phyloP scores from a whole-genome alignment of 1,139 yeast genomes.

The Nakaseomyces glabratus region DNA sequence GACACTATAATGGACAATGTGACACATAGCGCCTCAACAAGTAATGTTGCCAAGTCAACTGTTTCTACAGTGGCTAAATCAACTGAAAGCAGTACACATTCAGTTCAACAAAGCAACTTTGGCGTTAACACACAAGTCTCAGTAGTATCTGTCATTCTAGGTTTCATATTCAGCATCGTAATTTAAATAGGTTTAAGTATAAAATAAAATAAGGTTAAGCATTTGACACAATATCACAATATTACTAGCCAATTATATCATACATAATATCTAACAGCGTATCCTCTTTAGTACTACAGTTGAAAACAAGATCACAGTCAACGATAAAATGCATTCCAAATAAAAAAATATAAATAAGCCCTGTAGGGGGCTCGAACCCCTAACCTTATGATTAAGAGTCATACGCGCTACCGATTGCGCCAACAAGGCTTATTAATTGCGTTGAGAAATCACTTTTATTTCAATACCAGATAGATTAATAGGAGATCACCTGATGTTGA shows the following conservation, averaged over 20 bases:
- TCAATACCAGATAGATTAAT: too few species aligned
- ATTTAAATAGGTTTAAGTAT: too few species aligned
- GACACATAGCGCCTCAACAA: too few species aligned
- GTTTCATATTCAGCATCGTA: conserved; percentile 1
- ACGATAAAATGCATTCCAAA: too few species aligned
- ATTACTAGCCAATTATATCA: too few species aligned
- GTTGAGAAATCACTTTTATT: too few species aligned
- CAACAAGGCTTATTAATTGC: conserved; percentile 32
- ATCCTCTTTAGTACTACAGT: too few species aligned
- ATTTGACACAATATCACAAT: too few species aligned
- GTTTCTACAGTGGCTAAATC: not conserved
- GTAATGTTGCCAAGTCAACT: conserved; percentile 1
- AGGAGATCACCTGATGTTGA: too few species aligned
- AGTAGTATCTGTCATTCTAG: not conserved
- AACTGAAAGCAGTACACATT: not conserved
- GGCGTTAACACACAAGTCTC: conserved; percentile 1
- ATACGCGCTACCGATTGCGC: conserved; percentile 42
- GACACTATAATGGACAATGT: conserved; percentile 1
- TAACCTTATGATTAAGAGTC: conserved; percentile 40
- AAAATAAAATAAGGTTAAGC: too few species aligned
- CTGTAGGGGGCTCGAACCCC: conserved; percentile 42
- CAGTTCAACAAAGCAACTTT: conserved; percentile 2
- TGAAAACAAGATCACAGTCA: too few species aligned
- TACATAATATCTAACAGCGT: too few species aligned
- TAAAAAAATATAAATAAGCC: conserved; percentile 27